phyloP scores from a whole-genome alignment of 257 asterid species.

The Penstemon barbatus region DNA sequence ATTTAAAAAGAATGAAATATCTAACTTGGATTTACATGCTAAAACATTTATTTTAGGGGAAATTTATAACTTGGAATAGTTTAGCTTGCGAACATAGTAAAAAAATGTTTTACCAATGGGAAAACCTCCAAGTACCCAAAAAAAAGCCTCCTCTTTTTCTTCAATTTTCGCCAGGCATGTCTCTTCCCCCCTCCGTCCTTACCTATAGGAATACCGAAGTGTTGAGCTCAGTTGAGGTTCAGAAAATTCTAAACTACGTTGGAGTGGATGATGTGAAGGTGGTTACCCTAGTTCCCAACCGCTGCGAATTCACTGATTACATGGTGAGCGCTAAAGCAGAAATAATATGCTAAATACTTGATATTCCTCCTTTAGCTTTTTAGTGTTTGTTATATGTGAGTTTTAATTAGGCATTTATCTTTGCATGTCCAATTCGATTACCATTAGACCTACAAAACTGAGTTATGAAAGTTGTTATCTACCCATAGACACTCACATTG shows the following conservation, averaged over 20 bases:
- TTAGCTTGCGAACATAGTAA: too few relatives aligned
- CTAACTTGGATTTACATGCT: too few relatives aligned
- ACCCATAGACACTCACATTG: too few relatives aligned
- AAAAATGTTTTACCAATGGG: conserved; percentile 26
- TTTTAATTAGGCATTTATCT: too few relatives aligned
- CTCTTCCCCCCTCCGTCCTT: conserved; percentile 33
- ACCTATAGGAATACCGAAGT: conserved; percentile 34
- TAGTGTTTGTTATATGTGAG: background rate
- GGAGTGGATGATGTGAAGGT: conserved; percentile 80
- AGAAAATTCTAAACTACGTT: conserved; percentile 71
- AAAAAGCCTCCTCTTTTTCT: background rate
- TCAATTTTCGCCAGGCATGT: conserved; percentile 35
- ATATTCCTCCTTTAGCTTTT: background rate
- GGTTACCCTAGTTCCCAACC: conserved; percentile 54
- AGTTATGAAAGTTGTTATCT: too few relatives aligned
- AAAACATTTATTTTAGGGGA: too few relatives aligned
- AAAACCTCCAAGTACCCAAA: conserved; percentile 30
- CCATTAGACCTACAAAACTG: too few relatives aligned
- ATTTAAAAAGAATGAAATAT: too few relatives aligned
- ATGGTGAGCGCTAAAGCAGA: conserved; percentile 92
- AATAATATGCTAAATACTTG: conserved; percentile 36
- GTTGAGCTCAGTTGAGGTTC: conserved; percentile 78
- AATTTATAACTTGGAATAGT: too few relatives aligned
- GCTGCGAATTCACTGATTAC: conserved; percentile 71
- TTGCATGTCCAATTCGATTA: background rate